These are phyloP conservation scores for Eucalyptus paniculata DNA, from an alignment of 345 rosid species.

Conservation along the genomic window DNA sequence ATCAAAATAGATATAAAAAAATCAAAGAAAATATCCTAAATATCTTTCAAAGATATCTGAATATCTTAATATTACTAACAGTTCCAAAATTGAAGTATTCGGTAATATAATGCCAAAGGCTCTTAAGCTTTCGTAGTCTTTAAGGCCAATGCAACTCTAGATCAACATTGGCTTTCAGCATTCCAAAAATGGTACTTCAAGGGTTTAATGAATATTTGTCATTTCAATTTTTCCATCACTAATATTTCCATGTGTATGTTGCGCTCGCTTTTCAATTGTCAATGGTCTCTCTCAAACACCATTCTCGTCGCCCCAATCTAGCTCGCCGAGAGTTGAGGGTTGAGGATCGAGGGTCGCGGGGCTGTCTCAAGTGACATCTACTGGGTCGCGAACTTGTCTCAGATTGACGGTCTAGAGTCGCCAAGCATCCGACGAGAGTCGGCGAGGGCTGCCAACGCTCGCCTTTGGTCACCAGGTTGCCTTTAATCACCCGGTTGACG, in stretches of 20 bases:
- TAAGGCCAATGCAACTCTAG: background rate
- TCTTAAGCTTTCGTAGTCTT: background rate
- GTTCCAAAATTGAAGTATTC: background rate
- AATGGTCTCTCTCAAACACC: background rate
- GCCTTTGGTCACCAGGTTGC: background rate
- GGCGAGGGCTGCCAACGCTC: background rate
- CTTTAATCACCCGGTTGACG: accelerated
- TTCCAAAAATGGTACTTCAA: background rate
- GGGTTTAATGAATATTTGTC: background rate
- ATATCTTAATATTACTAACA: too few relatives aligned
- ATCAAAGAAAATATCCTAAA: too few relatives aligned
- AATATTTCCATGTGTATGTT: background rate
- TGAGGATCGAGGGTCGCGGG: background rate
- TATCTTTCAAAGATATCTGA: too few relatives aligned
- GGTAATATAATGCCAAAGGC: background rate
- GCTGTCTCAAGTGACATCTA: background rate
- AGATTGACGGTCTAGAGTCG: background rate
- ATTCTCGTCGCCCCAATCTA: background rate
- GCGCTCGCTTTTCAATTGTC: background rate
- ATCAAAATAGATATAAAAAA: too few relatives aligned
- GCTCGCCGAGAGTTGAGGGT: background rate
- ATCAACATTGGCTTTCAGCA: background rate
- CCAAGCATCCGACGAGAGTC: accelerated
- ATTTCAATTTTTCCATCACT: background rate
- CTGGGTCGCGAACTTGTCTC: accelerated